Conservation (phyloP, 345 rosid species). For the Draba incana region DNA sequence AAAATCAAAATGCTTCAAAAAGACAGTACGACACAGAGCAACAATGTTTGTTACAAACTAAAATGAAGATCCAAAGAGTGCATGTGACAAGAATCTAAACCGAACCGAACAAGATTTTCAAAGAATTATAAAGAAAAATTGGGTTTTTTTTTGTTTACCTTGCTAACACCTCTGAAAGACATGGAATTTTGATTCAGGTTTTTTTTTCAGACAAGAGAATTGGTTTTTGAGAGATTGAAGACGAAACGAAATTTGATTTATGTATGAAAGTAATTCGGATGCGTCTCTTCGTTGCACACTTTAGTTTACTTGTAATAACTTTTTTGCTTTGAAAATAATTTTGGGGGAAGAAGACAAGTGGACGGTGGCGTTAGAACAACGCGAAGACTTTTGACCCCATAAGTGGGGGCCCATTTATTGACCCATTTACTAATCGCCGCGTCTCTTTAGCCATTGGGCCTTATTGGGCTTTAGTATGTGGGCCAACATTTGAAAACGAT, state of each 20-base stretch:
- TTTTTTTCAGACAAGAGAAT: constrained; percentile 8
- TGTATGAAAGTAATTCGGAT: not conserved
- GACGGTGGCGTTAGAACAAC: constrained; percentile 46
- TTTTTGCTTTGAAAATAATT: not conserved
- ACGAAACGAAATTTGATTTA: not conserved
- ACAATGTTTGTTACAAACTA: not conserved
- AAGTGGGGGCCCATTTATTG: not conserved
- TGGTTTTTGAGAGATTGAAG: constrained; percentile 6
- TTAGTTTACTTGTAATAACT: constrained; percentile 3
- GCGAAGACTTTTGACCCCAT: constrained; percentile 25
- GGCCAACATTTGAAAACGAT: constrained; percentile 7
- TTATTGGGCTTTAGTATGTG: not conserved
- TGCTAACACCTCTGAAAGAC: constrained; percentile 61
- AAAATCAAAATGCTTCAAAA: not conserved
- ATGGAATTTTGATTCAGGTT: constrained; percentile 35
- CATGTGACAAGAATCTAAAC: not conserved
- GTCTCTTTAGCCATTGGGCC: constrained; percentile 12
- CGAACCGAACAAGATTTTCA: too few relatives aligned
- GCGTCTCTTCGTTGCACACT: constrained; percentile 36
- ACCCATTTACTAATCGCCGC: constrained; percentile 27
- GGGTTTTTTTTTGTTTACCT: constrained; percentile 38
- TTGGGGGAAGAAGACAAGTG: not conserved
- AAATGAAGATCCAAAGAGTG: constrained; percentile 15
- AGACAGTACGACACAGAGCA: too few relatives aligned
- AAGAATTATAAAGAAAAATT: not conserved